Evolutionary conservation across 306 rosid species (phyloP).

Genomic region (Castanea mollissima): DNA sequence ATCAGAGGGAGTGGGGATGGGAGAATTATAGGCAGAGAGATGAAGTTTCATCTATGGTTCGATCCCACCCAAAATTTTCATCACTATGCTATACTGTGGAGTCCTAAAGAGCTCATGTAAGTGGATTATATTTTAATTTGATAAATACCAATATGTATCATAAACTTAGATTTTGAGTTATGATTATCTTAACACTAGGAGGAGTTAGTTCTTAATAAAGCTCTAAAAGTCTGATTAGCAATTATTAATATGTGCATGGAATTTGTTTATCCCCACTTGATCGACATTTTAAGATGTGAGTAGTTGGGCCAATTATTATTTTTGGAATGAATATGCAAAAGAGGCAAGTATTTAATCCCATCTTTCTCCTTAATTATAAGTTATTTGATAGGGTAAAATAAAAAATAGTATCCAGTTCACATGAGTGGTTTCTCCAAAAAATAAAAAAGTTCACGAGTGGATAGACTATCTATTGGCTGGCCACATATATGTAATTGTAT

Average conservation of each 20-base stretch:
- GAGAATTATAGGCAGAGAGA: constrained; percentile 83
- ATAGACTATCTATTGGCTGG: neutral
- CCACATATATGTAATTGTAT: neutral
- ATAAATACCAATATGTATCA: no score
- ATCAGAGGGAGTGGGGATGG: constrained; percentile 97
- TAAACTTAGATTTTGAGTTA: no score
- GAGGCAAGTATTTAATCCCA: no score
- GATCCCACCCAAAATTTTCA: constrained; percentile 84
- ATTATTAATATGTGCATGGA: no score
- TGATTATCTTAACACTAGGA: no score
- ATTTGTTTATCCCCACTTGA: no score
- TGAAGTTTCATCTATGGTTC: constrained; percentile 95
- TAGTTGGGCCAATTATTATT: no score
- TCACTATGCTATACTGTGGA: constrained; percentile 90
- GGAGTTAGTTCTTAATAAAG: no score
- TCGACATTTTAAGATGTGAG: no score
- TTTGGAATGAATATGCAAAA: no score
- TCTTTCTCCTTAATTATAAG: no score
- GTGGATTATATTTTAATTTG: constrained; percentile 20
- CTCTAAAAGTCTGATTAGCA: no score
- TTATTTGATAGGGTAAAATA: neutral
- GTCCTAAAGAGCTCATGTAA: constrained; percentile 84
- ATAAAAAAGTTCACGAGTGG: constrained; percentile 6
- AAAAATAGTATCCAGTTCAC: constrained; percentile 7
- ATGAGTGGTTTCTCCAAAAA: neutral